These are phyloP conservation scores for Lactifluus subvellereus DNA, from an alignment of 768 basidiomycete species.

Conservation along the genomic window DNA sequence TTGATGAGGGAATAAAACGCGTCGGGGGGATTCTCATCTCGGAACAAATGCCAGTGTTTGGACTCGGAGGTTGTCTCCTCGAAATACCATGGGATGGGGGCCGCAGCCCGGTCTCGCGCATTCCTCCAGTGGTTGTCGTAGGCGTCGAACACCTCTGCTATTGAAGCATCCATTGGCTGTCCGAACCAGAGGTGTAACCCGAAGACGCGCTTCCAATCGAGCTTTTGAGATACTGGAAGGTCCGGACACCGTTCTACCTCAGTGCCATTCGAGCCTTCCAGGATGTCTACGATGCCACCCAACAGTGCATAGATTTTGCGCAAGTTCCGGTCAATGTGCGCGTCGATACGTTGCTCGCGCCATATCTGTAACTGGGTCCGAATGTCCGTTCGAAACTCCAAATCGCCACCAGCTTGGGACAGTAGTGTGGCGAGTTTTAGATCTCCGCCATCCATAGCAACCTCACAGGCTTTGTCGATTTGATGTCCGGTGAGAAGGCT, in stretches of 20 bases:
- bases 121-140: constrained; percentile 46
- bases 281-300: constrained; percentile 62
- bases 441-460: constrained; percentile 69
- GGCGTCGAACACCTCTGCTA: constrained; percentile 59
- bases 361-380: constrained; percentile 74
- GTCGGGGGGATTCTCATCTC: constrained; percentile 49
- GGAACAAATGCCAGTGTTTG: constrained; percentile 40
- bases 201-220: constrained; percentile 95
- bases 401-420: constrained; percentile 78
- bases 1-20: constrained; percentile 77
- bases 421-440: constrained; percentile 85
- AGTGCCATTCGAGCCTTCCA: constrained; percentile 48
- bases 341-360: constrained; percentile 70
- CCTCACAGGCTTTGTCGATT: constrained; percentile 72
- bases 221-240: constrained; percentile 56
- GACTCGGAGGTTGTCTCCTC: constrained; percentile 29
- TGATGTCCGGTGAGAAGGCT: constrained; percentile 83
- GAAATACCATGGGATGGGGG: constrained; percentile 56
- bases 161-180: constrained; percentile 60
- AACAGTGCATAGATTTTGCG: constrained; percentile 81
- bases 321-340: constrained; percentile 58
- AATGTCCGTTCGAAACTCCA: constrained; percentile 66
- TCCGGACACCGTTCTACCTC: constrained; percentile 50
- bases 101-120: constrained; percentile 39
- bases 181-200: constrained; percentile 90